These are phyloP conservation scores for Dissophora globulifera DNA, from an alignment of 192 early-diverging fungal species.

Conservation along the genomic window DNA sequence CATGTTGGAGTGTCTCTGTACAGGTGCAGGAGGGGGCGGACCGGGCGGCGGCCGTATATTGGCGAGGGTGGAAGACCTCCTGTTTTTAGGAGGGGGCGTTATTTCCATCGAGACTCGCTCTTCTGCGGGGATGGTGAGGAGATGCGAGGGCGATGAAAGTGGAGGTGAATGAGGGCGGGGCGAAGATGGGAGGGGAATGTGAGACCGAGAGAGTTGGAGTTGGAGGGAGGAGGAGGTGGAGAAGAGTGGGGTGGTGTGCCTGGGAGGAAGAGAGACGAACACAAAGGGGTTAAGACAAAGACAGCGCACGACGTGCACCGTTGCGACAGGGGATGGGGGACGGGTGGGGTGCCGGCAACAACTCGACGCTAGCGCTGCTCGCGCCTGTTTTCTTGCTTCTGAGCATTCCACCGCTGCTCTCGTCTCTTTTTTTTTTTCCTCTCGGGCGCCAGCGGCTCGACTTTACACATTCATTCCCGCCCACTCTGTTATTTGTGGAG, in stretches of 20 bases:
- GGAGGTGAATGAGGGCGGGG: background rate
- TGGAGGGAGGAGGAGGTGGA: constrained; percentile 3
- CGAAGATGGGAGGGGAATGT: background rate
- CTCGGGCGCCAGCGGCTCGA: no score
- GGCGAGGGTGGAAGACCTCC: constrained; percentile 32
- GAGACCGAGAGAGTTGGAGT: background rate
- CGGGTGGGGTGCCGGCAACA: no score
- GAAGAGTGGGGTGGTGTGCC: background rate
- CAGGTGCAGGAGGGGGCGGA: constrained; percentile 26
- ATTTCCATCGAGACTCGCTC: no score
- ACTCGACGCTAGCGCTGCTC: no score
- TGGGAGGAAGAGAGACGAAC: background rate
- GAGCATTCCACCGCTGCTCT: no score
- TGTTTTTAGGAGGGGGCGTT: constrained; percentile 29
- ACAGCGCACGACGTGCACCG: background rate
- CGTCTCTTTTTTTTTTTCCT: no score
- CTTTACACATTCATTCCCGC: no score
- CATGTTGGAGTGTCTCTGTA: constrained; percentile 4
- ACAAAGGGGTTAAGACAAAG: background rate
- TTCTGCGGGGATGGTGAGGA: no score
- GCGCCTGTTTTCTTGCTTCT: no score
- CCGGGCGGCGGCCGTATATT: constrained; percentile 35
- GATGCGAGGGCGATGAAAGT: no score
- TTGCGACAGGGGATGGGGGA: no score
- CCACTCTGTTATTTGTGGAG: no score